phyloP scores from a whole-genome alignment of 305 asterid genomes.

The Rubia occidens region DNA sequence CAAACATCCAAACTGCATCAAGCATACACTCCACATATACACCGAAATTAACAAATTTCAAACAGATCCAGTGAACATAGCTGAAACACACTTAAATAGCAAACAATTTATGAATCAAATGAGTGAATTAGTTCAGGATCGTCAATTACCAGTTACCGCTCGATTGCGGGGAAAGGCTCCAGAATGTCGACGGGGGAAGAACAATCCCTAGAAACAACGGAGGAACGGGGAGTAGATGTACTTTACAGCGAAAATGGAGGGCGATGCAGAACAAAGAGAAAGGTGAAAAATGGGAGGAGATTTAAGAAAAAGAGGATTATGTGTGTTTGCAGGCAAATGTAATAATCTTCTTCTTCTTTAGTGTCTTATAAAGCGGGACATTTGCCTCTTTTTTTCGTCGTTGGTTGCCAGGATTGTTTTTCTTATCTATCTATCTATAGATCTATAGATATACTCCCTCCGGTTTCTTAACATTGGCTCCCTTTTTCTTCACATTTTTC shows the following conservation, averaged over 20 bases:
- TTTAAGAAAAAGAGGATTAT: neutral
- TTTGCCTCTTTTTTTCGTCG: too few relatives aligned
- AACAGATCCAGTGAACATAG: slow-evolving; percentile 9
- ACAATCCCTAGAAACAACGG: slow-evolving; percentile 11
- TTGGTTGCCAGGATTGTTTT: too few relatives aligned
- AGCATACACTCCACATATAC: neutral
- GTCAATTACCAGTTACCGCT: slow-evolving; percentile 7
- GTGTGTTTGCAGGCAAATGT: slow-evolving; percentile 21
- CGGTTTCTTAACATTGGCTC: too few relatives aligned
- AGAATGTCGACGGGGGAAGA: neutral
- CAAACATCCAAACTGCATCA: neutral
- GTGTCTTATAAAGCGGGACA: too few relatives aligned
- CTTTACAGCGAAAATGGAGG: neutral
- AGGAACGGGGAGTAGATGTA: neutral
- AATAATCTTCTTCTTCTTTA: too few relatives aligned
- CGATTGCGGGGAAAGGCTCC: slow-evolving; percentile 8
- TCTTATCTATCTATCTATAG: too few relatives aligned
- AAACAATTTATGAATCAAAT: neutral
- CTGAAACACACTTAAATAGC: neutral
- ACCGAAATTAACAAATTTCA: neutral
- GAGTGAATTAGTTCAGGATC: neutral
- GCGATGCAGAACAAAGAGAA: neutral
- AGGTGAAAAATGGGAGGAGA: neutral
- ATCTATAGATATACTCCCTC: too few relatives aligned
- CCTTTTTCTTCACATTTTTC: too few relatives aligned